Percentiles rank a stretch among this genome's conserved stretches.
Evolutionary conservation across 108 stramenopile species (phyloP).

Genomic region (Skeletonema grethae): DNA sequence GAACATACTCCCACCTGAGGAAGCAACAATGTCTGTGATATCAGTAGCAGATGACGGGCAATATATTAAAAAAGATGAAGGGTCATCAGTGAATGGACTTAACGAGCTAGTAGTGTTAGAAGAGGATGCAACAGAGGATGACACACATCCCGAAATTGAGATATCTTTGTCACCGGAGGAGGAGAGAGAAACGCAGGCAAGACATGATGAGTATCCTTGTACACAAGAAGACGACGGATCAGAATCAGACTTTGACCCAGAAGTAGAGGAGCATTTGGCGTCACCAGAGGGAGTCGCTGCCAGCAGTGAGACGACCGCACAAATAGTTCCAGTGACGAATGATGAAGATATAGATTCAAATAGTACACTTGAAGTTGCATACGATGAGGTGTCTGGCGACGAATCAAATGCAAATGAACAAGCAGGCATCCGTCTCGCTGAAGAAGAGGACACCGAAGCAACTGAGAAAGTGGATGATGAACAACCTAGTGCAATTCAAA

Average conservation of each 20-base stretch:
- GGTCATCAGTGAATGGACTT: too few relatives aligned
- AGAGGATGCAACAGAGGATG: too few relatives aligned
- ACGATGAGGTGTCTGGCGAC: too few relatives aligned
- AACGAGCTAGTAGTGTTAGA: too few relatives aligned
- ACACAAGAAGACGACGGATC: background rate
- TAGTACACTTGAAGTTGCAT: too few relatives aligned
- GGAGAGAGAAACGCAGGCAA: background rate
- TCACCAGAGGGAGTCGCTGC: background rate
- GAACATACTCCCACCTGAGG: background rate
- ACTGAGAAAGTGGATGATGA: background rate
- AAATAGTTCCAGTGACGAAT: too few relatives aligned
- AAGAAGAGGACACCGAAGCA: too few relatives aligned
- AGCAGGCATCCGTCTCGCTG: too few relatives aligned
- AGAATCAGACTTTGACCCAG: background rate
- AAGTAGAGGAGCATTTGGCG: background rate
- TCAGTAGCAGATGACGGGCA: background rate
- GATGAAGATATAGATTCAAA: too few relatives aligned
- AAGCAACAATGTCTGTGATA: background rate
- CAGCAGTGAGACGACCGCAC: too few relatives aligned
- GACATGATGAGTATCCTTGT: background rate
- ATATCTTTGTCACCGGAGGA: background rate
- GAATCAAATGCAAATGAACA: too few relatives aligned
- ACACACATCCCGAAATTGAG: too few relatives aligned
- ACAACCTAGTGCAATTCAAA: background rate
- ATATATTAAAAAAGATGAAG: background rate